Evolutionary conservation across 768 basidiomycete species (phyloP).

Genomic region (Sarcomyxa edulis): DNA sequence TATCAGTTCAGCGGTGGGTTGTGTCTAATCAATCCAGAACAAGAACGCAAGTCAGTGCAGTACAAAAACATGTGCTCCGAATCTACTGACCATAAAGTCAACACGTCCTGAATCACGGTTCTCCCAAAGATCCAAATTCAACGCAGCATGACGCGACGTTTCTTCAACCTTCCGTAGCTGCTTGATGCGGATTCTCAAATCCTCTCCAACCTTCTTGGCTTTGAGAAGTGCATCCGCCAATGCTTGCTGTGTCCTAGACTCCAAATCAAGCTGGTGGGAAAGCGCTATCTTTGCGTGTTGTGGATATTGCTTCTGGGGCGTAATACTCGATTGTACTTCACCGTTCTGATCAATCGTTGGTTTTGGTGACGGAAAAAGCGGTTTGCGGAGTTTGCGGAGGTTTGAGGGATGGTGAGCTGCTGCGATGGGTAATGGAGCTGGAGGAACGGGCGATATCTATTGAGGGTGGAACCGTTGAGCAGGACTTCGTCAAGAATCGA

Average conservation of each 20-base stretch:
- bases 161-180: constrained; percentile 5
- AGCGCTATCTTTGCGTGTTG: constrained; percentile 12
- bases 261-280: constrained; percentile 14
- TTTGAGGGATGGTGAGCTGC: constrained; percentile 41
- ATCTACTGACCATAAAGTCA: no score
- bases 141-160: not conserved
- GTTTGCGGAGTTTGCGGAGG: constrained; percentile 25
- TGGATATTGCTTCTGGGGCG: not conserved
- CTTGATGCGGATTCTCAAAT: constrained; percentile 8
- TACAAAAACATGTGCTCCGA: no score
- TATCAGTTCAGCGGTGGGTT: constrained; percentile 16
- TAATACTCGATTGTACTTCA: no score
- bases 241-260: constrained; percentile 18
- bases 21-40: constrained; percentile 7
- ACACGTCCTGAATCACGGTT: no score
- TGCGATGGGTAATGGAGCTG: constrained; percentile 32
- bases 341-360: not conserved
- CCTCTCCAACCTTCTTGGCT: constrained; percentile 6
- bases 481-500: no score
- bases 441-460: no score
- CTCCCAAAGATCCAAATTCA: no score
- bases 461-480: no score
- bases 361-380: constrained; percentile 17
- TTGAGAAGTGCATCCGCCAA: constrained; percentile 18
- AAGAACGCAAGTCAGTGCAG: not conserved